Percentiles rank a stretch among this genome's conserved stretches.
Conservation (phyloP, 1,139 yeast genomes). For the Debaryomycetaceae sp. region DNA sequence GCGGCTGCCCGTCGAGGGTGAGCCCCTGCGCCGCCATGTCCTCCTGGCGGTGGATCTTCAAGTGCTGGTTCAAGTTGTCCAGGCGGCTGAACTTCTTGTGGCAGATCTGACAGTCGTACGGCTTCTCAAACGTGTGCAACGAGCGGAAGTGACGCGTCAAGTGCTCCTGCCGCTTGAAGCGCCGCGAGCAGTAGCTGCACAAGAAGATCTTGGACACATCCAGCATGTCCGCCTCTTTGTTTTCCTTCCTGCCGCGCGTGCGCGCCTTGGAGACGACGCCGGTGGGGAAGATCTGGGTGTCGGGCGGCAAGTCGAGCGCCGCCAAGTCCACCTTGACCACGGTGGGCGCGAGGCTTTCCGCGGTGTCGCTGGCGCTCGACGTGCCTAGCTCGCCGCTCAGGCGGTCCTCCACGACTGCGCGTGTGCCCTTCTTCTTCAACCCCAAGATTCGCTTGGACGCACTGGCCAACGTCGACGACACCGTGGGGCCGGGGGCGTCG, state of each 20-base stretch:
- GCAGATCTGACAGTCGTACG: slow-evolving; percentile 68
- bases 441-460: slow-evolving; percentile 3
- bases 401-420: neutral
- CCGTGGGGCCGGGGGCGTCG: neutral
- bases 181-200: slow-evolving; percentile 50
- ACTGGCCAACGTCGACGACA: slow-evolving; percentile 1
- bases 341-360: too few relatives aligned
- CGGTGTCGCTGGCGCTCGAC: too few relatives aligned
- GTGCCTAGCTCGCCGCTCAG: neutral
- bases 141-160: slow-evolving; percentile 73
- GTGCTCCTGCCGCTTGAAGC: slow-evolving; percentile 78
- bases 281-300: slow-evolving; percentile 35
- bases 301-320: slow-evolving; percentile 39
- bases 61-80: slow-evolving; percentile 73
- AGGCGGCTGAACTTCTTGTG: slow-evolving; percentile 70
- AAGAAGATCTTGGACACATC: slow-evolving; percentile 39
- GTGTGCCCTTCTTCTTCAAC: slow-evolving; percentile 1
- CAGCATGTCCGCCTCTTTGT: slow-evolving; percentile 41
- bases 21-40: slow-evolving; percentile 14
- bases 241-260: slow-evolving; percentile 45
- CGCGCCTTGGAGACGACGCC: slow-evolving; percentile 31
- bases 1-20: neutral
- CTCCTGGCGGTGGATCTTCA: slow-evolving; percentile 58
- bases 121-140: slow-evolving; percentile 70
- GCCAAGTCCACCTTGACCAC: slow-evolving; percentile 41